Percentiles rank a stretch among this genome's conserved stretches.
Conservation (phyloP, 306 rosid genomes). For the Benincasa hispida region DNA sequence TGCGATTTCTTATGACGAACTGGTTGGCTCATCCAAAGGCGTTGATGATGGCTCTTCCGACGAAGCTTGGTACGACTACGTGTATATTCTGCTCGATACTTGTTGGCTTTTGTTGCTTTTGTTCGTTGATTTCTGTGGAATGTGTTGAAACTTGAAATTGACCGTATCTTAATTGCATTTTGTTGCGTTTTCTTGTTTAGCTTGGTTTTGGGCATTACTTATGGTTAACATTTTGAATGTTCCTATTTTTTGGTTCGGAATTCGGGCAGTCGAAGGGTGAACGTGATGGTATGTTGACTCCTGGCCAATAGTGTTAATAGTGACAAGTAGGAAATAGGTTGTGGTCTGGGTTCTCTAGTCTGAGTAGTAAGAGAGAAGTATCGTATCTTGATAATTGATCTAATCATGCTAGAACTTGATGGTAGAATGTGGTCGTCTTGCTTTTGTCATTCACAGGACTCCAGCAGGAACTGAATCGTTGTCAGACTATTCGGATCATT, state of each 20-base stretch:
- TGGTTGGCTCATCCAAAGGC: constrained; percentile 30
- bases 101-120: constrained; percentile 2
- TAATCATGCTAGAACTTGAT: constrained; percentile 16
- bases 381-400: background rate
- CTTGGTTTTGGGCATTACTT: background rate
- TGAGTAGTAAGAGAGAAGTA: background rate
- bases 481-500: constrained; percentile 51
- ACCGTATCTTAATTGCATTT: background rate
- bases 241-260: background rate
- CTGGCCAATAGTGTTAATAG: background rate
- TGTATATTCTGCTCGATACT: background rate
- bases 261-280: background rate
- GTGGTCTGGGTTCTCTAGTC: background rate
- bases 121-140: constrained; percentile 10
- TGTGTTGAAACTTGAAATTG: constrained; percentile 12
- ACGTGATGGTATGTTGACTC: background rate
- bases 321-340: no score
- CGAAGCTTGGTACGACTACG: constrained; percentile 62
- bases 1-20: constrained; percentile 48
- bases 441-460: constrained; percentile 41
- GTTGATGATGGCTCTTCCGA: constrained; percentile 29
- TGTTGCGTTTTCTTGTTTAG: background rate
- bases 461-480: constrained; percentile 58
- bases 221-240: background rate
- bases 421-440: constrained; percentile 13